These are phyloP conservation scores for Suillus tomentosus DNA, from an alignment of 768 basidiomycete species.

Conservation along the genomic window DNA sequence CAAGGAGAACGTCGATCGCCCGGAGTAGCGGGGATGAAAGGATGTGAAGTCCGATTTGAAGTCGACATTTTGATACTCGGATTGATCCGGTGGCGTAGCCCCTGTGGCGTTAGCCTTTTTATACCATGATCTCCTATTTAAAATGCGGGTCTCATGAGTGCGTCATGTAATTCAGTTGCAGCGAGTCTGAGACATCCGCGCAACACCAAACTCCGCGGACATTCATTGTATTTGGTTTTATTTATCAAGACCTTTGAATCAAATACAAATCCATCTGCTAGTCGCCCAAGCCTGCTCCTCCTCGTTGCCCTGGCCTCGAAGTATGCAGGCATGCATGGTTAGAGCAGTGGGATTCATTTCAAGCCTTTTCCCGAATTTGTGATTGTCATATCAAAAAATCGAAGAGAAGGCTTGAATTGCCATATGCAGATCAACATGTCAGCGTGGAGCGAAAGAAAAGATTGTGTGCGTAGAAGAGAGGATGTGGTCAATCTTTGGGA, in stretches of 20 bases:
- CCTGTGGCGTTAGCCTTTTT: constrained; percentile 24
- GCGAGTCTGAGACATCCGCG: constrained; percentile 2
- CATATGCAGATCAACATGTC: too few species aligned
- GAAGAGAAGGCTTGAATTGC: too few species aligned
- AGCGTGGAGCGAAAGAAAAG: too few species aligned
- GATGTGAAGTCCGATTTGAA: constrained; percentile 16
- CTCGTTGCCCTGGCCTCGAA: too few species aligned
- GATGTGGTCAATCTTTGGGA: too few species aligned
- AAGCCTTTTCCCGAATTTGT: background rate
- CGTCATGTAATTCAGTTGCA: constrained; percentile 1
- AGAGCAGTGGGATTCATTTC: background rate
- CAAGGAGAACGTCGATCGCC: constrained; percentile 65
- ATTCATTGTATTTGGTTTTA: too few species aligned
- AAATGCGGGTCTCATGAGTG: background rate
- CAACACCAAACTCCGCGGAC: background rate
- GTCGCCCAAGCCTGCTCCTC: too few species aligned
- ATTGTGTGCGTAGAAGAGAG: too few species aligned
- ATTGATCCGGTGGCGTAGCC: constrained; percentile 15
- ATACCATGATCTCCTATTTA: background rate
- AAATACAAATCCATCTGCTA: constrained; percentile 1
- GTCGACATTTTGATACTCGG: constrained; percentile 28
- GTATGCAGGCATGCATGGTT: background rate
- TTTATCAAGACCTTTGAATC: constrained; percentile 7
- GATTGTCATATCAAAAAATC: too few species aligned
- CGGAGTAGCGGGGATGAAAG: constrained; percentile 28